A percentile compares a stretch with the other conserved stretches of the same genome.
Conservation (phyloP, 108 stramenopile species). For the Mayamaea pseudoterrestris region DNA sequence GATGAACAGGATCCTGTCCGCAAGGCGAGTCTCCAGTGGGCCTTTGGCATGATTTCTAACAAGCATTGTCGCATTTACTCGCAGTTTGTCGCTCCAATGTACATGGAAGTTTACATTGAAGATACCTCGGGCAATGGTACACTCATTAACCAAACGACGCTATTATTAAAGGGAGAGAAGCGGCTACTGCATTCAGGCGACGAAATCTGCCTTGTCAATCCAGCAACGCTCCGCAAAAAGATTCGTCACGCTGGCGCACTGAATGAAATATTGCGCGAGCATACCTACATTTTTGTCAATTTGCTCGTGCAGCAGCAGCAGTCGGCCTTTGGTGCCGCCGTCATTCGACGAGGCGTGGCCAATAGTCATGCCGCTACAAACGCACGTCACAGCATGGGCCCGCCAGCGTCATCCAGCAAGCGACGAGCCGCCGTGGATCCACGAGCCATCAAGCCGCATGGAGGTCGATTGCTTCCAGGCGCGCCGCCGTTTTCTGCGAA, state of each 20-base stretch:
- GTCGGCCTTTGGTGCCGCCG: constrained; percentile 4
- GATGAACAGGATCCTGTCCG: not conserved
- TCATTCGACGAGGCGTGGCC: not conserved
- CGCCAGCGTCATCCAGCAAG: not conserved
- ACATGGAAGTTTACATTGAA: constrained; percentile 75
- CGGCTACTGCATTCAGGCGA: constrained; percentile 84
- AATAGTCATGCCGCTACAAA: not conserved
- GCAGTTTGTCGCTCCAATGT: constrained; percentile 1
- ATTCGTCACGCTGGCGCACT: constrained; percentile 18
- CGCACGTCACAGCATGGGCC: not conserved
- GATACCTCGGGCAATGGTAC: constrained; percentile 91
- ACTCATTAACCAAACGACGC: constrained; percentile 59
- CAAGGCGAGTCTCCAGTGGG: constrained; percentile 28
- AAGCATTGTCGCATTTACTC: constrained; percentile 58
- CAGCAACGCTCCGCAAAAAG: constrained; percentile 40
- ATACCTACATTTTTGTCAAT: constrained; percentile 70
- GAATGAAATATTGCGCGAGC: constrained; percentile 32
- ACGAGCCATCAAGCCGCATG: constrained; percentile 5
- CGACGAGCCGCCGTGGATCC: constrained; percentile 13
- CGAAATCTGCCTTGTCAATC: constrained; percentile 83
- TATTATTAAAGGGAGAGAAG: constrained; percentile 57
- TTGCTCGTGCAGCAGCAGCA: constrained; percentile 27
- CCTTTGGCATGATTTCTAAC: constrained; percentile 62
- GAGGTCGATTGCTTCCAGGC: not conserved
- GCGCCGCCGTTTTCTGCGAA: no score